A percentile compares a stretch with the other conserved stretches of the same genome.
Evolutionary conservation across 805 yeast genomes (phyloP).

Genomic region (Hanseniaspora taiwanica): DNA sequence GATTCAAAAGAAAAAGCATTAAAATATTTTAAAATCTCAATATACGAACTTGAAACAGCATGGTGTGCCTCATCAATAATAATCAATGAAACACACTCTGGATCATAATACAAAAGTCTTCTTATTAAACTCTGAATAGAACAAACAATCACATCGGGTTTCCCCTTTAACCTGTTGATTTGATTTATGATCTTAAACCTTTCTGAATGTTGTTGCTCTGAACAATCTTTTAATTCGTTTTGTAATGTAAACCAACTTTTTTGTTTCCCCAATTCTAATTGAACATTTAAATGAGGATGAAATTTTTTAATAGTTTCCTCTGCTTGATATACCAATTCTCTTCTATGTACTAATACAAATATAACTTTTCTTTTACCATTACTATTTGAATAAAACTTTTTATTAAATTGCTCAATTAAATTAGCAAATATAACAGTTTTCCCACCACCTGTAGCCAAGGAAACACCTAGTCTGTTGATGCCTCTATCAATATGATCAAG

Average conservation of each 20-base stretch:
- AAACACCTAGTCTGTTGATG: slow-evolving; percentile 54
- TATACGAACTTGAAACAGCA: slow-evolving; percentile 61
- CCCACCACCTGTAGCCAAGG: slow-evolving; percentile 91
- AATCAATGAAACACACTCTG: slow-evolving; percentile 53
- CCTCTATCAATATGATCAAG: slow-evolving; percentile 34
- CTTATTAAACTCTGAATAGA: slow-evolving; percentile 56
- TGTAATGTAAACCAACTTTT: slow-evolving; percentile 23
- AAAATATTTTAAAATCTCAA: slow-evolving; percentile 45
- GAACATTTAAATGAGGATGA: slow-evolving; percentile 41
- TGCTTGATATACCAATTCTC: slow-evolving; percentile 69
- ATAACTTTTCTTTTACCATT: slow-evolving; percentile 14
- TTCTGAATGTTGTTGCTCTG: neutral
- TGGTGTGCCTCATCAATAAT: slow-evolving; percentile 92
- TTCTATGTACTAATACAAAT: slow-evolving; percentile 66
- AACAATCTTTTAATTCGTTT: neutral
- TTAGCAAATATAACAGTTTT: slow-evolving; percentile 70
- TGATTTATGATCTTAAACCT: neutral
- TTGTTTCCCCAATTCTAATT: slow-evolving; percentile 54
- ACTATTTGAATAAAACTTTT: neutral
- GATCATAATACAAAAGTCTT: slow-evolving; percentile 37
- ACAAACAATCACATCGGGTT: slow-evolving; percentile 57
- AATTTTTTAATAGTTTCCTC: slow-evolving; percentile 31
- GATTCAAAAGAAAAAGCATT: slow-evolving; percentile 22
- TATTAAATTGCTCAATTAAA: slow-evolving; percentile 29
- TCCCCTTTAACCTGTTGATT: slow-evolving; percentile 1